Evolutionary conservation across 371 early-diverging fungal genomes (phyloP).

Genomic region (Mucor plumbeus): DNA sequence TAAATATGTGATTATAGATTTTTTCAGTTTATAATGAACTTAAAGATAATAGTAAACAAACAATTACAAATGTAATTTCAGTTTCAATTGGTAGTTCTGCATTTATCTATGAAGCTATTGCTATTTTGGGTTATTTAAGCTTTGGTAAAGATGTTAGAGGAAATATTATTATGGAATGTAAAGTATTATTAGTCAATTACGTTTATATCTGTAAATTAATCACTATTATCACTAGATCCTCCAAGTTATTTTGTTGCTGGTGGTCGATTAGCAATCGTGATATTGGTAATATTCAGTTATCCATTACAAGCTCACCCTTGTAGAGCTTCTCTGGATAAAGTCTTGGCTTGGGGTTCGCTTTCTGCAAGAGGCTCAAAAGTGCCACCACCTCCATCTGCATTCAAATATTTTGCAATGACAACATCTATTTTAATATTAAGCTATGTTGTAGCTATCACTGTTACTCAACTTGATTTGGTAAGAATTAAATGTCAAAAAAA

Average conservation of each 20-base stretch:
- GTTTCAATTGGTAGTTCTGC: slow-evolving; percentile 84
- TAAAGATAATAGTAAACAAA: slow-evolving; percentile 73
- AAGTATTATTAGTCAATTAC: background rate
- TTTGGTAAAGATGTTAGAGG: slow-evolving; percentile 89
- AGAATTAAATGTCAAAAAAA: background rate
- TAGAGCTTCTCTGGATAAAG: slow-evolving; percentile 91
- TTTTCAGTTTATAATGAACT: slow-evolving; percentile 95
- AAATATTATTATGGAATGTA: slow-evolving; percentile 92
- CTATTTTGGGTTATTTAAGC: slow-evolving; percentile 92
- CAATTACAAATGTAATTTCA: slow-evolving; percentile 70
- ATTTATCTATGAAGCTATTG: slow-evolving; percentile 88
- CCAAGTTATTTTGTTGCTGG: slow-evolving; percentile 76
- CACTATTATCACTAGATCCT: slow-evolving; percentile 53
- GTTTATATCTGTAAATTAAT: background rate
- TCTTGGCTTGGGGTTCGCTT: slow-evolving; percentile 36
- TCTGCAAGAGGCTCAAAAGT: slow-evolving; percentile 36
- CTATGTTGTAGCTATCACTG: slow-evolving; percentile 78
- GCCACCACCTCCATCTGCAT: slow-evolving; percentile 42
- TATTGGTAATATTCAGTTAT: slow-evolving; percentile 94
- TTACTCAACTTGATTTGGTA: slow-evolving; percentile 79
- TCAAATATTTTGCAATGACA: slow-evolving; percentile 75
- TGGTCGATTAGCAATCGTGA: slow-evolving; percentile 88
- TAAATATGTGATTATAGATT: slow-evolving; percentile 53
- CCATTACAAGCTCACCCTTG: slow-evolving; percentile 98
- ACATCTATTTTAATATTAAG: slow-evolving; percentile 68